These are phyloP conservation scores for Tricholoma flavovirens DNA, from an alignment of 768 basidiomycete species.

Conservation along the genomic window DNA sequence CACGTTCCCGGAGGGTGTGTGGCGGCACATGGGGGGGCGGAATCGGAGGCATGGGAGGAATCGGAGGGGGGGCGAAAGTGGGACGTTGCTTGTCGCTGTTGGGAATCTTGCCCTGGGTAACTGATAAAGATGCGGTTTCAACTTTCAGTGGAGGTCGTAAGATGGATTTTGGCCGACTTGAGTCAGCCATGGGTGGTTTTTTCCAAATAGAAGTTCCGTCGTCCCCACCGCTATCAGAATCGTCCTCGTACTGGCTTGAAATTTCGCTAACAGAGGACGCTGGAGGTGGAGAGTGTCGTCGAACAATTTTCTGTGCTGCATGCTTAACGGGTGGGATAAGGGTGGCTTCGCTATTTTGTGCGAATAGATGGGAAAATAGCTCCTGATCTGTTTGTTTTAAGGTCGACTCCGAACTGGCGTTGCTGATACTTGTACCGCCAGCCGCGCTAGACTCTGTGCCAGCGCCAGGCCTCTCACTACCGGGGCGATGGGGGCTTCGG, in stretches of 20 bases:
- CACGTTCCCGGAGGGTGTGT: slow-evolving; percentile 20
- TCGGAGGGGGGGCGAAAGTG: slow-evolving; percentile 17
- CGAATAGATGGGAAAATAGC: slow-evolving; percentile 19
- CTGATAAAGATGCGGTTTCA: slow-evolving; percentile 30
- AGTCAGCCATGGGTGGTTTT: slow-evolving; percentile 30
- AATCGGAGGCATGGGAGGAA: slow-evolving; percentile 13
- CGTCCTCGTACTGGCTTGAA: slow-evolving; percentile 30
- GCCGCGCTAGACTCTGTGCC: slow-evolving; percentile 21
- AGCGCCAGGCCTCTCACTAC: slow-evolving; percentile 25
- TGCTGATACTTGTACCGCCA: slow-evolving; percentile 12
- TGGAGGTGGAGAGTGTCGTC: slow-evolving; percentile 17
- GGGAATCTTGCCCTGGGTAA: slow-evolving; percentile 4
- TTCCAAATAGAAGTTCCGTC: slow-evolving; percentile 42
- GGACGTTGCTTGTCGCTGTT: slow-evolving; percentile 11
- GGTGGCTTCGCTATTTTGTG: slow-evolving; percentile 20
- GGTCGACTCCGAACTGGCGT: slow-evolving; percentile 22
- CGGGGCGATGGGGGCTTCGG: slow-evolving; percentile 35
- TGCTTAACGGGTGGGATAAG: slow-evolving; percentile 12
- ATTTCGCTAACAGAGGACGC: slow-evolving; percentile 15
- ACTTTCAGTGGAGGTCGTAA: slow-evolving; percentile 41
- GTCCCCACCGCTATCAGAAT: slow-evolving; percentile 43
- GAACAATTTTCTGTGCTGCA: not conserved
- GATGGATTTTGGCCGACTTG: slow-evolving; percentile 21
- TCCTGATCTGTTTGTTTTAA: slow-evolving; percentile 26
- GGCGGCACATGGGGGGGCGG: slow-evolving; percentile 17